Conservation (phyloP, 2,329 filamentous ascomycete genomes). For the Arthrobotrys pseudoclavata region DNA sequence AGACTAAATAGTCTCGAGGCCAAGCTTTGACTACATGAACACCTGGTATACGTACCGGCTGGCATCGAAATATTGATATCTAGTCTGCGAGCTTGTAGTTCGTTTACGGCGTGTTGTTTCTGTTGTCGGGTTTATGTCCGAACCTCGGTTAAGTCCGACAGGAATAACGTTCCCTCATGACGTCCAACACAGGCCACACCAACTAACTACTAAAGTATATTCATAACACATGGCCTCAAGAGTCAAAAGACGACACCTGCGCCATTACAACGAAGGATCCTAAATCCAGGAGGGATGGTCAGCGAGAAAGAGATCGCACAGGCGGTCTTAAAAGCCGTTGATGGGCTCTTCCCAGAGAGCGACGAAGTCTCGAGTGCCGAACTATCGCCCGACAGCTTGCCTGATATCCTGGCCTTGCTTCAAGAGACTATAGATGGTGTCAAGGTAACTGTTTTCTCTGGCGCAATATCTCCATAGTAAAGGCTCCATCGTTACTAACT, state of each 20-base stretch:
- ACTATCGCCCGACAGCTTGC: conserved; percentile 60
- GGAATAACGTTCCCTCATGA: too few relatives aligned
- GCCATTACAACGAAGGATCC: neutral
- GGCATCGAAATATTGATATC: too few relatives aligned
- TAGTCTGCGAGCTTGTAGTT: too few relatives aligned
- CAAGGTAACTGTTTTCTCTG: conserved; percentile 21
- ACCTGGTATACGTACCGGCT: too few relatives aligned
- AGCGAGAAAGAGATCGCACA: conserved; percentile 43
- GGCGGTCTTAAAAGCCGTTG: conserved; percentile 55
- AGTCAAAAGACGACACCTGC: neutral
- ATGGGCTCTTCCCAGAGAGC: conserved; percentile 55
- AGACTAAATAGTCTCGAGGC: too few relatives aligned
- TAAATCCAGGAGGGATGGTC: conserved; percentile 32
- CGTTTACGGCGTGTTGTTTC: too few relatives aligned
- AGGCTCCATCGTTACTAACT: neutral
- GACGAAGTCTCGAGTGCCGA: conserved; percentile 59
- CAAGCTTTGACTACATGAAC: too few relatives aligned
- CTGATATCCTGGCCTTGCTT: conserved; percentile 60
- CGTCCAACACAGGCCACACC: too few relatives aligned
- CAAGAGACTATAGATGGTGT: conserved; percentile 60
- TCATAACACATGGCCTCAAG: conserved; percentile 25
- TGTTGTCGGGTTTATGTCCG: too few relatives aligned
- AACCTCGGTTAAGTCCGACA: too few relatives aligned
- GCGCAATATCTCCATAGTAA: neutral
- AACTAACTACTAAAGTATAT: too few relatives aligned